Conservation (phyloP, 495 filamentous ascomycete species). For the Penicillium maclennaniae region DNA sequence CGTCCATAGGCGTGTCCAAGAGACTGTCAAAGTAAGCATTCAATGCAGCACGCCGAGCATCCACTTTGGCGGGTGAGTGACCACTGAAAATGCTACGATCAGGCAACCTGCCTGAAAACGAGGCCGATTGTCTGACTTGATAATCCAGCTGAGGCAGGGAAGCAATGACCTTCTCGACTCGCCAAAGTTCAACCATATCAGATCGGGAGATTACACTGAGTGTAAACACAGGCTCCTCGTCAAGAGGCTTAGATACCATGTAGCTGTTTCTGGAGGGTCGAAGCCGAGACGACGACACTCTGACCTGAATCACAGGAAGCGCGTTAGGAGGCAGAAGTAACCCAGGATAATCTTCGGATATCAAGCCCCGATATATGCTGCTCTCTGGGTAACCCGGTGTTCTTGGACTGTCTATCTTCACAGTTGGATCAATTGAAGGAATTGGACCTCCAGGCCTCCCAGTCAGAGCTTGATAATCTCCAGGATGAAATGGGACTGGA, state of each 20-base stretch:
- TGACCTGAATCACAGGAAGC: conserved; percentile 79
- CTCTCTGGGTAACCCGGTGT: conserved; percentile 19
- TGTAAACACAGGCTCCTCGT: conserved; percentile 92
- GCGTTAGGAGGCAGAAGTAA: conserved; percentile 85
- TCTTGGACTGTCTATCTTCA: conserved; percentile 36
- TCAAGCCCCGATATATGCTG: conserved; percentile 61
- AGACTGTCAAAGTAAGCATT: conserved; percentile 82
- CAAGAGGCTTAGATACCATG: conserved; percentile 58
- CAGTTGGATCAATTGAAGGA: conserved; percentile 40
- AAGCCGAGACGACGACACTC: conserved; percentile 87
- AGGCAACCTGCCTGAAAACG: conserved; percentile 69
- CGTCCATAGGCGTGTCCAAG: conserved; percentile 76
- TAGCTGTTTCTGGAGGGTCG: conserved; percentile 85
- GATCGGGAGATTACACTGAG: conserved; percentile 77
- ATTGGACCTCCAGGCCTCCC: conserved; percentile 19
- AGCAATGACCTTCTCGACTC: conserved; percentile 84
- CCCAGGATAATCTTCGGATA: conserved; percentile 79
- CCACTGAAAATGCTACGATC: conserved; percentile 85
- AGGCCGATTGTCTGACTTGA: conserved; percentile 64
- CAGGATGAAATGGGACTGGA: conserved; percentile 59
- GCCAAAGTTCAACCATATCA: conserved; percentile 79
- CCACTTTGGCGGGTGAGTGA: conserved; percentile 90
- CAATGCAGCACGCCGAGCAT: conserved; percentile 75
- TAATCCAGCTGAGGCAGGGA: conserved; percentile 80
- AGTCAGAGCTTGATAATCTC: conserved; percentile 1